Conservation (phyloP, 495 filamentous ascomycete species). For the Thermothielavioides terrestris region DNA sequence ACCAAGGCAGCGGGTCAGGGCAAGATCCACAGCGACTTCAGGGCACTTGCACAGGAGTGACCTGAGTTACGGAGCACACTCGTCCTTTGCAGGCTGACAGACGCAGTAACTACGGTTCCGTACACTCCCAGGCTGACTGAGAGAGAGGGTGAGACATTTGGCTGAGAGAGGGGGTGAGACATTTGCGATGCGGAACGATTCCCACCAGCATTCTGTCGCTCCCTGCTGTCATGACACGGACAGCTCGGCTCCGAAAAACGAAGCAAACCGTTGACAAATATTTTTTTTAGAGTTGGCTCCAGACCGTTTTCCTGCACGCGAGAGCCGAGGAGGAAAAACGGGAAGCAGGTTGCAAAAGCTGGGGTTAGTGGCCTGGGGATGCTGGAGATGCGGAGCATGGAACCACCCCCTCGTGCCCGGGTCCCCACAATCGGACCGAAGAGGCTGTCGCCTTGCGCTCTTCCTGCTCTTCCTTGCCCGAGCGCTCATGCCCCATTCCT, state of each 20-base stretch:
- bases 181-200: not conserved
- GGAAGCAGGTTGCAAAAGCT: slow-evolving; percentile 13
- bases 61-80: too few species aligned
- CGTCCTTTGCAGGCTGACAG: too few species aligned
- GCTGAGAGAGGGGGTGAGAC: too few species aligned
- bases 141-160: too few species aligned
- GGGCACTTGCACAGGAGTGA: too few species aligned
- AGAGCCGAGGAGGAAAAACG: not conserved
- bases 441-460: slow-evolving; percentile 22
- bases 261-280: not conserved
- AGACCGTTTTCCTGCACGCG: not conserved
- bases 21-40: not conserved
- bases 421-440: slow-evolving; percentile 25
- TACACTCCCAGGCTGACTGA: too few species aligned
- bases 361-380: slow-evolving; percentile 2
- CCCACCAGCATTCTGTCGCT: not conserved
- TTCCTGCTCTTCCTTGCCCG: too few species aligned
- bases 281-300: too few species aligned
- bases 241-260: not conserved
- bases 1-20: not conserved
- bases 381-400: slow-evolving; percentile 23
- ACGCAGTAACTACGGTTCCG: too few species aligned
- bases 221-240: not conserved
- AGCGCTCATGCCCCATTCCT: slow-evolving; percentile 9
- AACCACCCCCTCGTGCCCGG: not conserved